A percentile compares a stretch with the other conserved stretches of the same genome.
Evolutionary conservation across 2,329 filamentous ascomycete species (phyloP).

Genomic region (Calonectria montana): DNA sequence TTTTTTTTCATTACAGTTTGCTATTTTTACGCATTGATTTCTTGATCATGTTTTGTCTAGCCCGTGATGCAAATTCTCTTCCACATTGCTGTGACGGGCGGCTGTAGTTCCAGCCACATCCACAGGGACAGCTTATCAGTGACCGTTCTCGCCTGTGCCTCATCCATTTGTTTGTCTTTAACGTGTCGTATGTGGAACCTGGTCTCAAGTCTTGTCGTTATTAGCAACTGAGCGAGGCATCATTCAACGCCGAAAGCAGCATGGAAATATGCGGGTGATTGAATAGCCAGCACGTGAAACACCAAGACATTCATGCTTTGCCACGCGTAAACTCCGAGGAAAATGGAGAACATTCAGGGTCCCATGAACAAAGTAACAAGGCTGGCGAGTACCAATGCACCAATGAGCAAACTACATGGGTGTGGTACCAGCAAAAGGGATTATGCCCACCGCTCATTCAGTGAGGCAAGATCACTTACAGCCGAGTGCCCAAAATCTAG

Average conservation of each 20-base stretch:
- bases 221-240: conserved; percentile 1
- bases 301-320: neutral
- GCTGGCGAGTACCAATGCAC: neutral
- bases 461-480: conserved; percentile 1
- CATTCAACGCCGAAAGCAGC: neutral
- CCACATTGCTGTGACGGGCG: neutral
- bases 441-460: neutral
- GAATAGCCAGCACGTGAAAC: conserved; percentile 5
- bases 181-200: conserved; percentile 23
- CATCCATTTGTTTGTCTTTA: conserved; percentile 17
- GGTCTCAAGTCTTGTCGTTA: neutral
- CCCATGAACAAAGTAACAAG: neutral
- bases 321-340: neutral
- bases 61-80: neutral
- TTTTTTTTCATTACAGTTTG: too few relatives aligned
- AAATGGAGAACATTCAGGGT: neutral
- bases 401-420: neutral
- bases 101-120: too few relatives aligned
- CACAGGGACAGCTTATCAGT: neutral
- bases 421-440: neutral
- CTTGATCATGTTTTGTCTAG: neutral
- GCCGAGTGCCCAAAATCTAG: neutral
- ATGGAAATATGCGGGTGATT: neutral
- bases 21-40: neutral
- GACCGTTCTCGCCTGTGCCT: conserved; percentile 22